These are phyloP conservation scores for Trichoderma sp. DNA, from an alignment of 2,329 filamentous ascomycete species.

Conservation along the genomic window DNA sequence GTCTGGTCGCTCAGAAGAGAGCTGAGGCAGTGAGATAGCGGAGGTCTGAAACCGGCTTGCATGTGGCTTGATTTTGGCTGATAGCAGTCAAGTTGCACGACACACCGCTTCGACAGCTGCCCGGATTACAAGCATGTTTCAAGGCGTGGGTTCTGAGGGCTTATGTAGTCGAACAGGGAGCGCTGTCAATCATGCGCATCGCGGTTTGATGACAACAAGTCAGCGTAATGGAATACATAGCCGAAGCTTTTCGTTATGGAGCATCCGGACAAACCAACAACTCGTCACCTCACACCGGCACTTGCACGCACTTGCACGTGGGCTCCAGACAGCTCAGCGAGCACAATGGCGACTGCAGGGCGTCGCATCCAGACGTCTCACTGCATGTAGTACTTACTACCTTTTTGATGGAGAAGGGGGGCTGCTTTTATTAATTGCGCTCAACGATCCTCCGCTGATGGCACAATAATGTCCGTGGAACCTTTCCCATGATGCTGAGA, in stretches of 20 bases:
- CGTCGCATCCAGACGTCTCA: slow-evolving; percentile 20
- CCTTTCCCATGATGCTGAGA: background rate
- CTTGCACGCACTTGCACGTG: slow-evolving; percentile 7
- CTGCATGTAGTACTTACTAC: background rate
- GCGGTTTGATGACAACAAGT: no score
- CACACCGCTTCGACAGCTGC: background rate
- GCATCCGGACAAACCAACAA: no score
- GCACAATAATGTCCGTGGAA: slow-evolving; percentile 7
- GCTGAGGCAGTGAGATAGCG: slow-evolving; percentile 8
- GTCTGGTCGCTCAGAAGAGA: background rate
- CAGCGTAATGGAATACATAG: no score
- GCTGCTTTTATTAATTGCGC: slow-evolving; percentile 1
- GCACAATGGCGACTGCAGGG: slow-evolving; percentile 18
- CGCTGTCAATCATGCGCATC: no score
- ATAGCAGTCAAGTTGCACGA: slow-evolving; percentile 10
- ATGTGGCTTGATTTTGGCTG: background rate
- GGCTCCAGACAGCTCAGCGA: slow-evolving; percentile 2
- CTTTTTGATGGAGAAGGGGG: background rate
- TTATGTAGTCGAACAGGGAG: no score
- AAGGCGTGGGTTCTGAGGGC: no score
- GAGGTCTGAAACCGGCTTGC: slow-evolving; percentile 20
- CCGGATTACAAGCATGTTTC: background rate
- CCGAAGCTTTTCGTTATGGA: no score
- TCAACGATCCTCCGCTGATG: background rate
- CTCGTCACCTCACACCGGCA: no score